Conservation (phyloP, 192 early-diverging fungal species). For the Borealophlyctis nickersoniae region DNA sequence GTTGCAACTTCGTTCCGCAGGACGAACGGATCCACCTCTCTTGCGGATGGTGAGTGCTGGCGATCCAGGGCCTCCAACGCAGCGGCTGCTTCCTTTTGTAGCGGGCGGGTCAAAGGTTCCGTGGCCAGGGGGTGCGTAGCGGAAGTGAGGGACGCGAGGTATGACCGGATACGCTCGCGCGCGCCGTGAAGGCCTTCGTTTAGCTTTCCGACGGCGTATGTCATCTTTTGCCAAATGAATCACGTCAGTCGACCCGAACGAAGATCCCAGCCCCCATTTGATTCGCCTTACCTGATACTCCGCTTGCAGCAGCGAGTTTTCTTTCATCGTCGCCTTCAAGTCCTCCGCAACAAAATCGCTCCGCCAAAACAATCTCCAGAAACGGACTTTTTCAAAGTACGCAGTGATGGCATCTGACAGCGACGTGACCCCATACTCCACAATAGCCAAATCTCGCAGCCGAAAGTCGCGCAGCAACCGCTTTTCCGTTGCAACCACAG, state of each 20-base stretch:
- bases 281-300: constrained; percentile 31
- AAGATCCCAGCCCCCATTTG: too few relatives aligned
- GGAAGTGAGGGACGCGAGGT: constrained; percentile 15
- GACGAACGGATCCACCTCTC: constrained; percentile 29
- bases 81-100: constrained; percentile 27
- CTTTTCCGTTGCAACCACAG: constrained; percentile 29
- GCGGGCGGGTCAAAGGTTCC: constrained; percentile 11
- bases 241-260: too few relatives aligned
- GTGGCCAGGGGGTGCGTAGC: constrained; percentile 15
- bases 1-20: constrained; percentile 34
- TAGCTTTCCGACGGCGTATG: constrained; percentile 37
- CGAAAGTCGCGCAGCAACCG: constrained; percentile 33
- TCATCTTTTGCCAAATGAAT: too few relatives aligned
- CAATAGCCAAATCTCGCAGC: constrained; percentile 26
- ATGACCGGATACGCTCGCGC: constrained; percentile 23
- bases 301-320: constrained; percentile 26
- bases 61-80: constrained; percentile 31
- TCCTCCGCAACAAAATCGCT: constrained; percentile 27
- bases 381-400: constrained; percentile 27
- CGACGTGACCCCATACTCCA: constrained; percentile 22
- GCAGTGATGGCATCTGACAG: constrained; percentile 19
- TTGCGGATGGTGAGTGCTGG: constrained; percentile 9
- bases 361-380: constrained; percentile 31
- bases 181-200: constrained; percentile 38
- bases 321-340: constrained; percentile 24